Evolutionary conservation across 768 basidiomycete genomes (phyloP).

Genomic region (Heimioporus sp.): DNA sequence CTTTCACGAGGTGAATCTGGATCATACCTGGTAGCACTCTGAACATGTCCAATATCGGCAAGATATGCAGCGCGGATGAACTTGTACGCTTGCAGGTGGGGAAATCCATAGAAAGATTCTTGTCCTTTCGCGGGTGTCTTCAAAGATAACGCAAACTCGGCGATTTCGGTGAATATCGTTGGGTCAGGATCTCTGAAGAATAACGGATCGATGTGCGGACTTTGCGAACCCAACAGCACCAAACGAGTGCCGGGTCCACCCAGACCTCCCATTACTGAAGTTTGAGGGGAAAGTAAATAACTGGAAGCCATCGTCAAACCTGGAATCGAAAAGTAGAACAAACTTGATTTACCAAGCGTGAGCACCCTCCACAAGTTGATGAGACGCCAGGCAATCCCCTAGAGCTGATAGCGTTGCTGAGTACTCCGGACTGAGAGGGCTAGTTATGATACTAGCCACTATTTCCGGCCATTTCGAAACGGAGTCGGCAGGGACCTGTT

Average conservation of each 20-base stretch:
- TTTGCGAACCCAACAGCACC: conserved; percentile 68
- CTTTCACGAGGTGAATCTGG: background rate
- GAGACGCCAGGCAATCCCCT: conserved; percentile 75
- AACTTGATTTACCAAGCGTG: conserved; percentile 73
- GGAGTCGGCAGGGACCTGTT: conserved; percentile 57
- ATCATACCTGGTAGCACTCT: conserved; percentile 70
- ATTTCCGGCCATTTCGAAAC: conserved; percentile 84
- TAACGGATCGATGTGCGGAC: conserved; percentile 46
- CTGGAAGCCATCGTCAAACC: conserved; percentile 37
- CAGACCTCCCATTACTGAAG: conserved; percentile 69
- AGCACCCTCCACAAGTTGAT: conserved; percentile 79
- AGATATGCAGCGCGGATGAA: conserved; percentile 73
- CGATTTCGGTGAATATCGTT: conserved; percentile 83
- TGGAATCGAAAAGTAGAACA: background rate
- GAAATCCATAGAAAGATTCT: conserved; percentile 78
- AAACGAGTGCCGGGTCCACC: conserved; percentile 67
- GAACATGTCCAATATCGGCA: conserved; percentile 79
- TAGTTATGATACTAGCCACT: conserved; percentile 77
- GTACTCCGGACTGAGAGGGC: conserved; percentile 62
- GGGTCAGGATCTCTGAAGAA: conserved; percentile 70
- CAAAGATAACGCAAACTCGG: conserved; percentile 87
- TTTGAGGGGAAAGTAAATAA: conserved; percentile 84
- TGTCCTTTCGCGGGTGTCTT: conserved; percentile 76
- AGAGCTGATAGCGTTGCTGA: conserved; percentile 77
- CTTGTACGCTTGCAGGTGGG: conserved; percentile 86